Evolutionary conservation across 2,329 filamentous ascomycete species (phyloP).

Genomic region (Cladosporium colombiae): DNA sequence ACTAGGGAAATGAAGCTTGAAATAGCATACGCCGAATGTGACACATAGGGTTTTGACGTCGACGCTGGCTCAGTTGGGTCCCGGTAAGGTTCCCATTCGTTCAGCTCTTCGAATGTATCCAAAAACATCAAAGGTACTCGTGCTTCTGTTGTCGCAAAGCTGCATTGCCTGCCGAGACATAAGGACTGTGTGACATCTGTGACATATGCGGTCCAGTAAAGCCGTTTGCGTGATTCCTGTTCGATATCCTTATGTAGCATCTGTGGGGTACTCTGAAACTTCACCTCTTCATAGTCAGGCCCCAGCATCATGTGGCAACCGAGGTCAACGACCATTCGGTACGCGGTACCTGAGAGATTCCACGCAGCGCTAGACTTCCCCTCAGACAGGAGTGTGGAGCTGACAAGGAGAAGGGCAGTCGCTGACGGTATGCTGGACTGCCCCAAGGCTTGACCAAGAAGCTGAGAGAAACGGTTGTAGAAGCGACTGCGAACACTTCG

Average conservation of each 20-base stretch:
- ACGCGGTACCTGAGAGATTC: background rate
- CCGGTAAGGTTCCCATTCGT: background rate
- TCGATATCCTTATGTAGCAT: constrained; percentile 5
- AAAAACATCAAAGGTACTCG: background rate
- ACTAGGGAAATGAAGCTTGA: background rate
- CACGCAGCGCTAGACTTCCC: background rate
- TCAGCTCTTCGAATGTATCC: background rate
- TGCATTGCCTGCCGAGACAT: constrained; percentile 1
- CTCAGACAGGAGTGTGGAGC: background rate
- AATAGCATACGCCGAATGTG: background rate
- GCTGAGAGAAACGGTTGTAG: background rate
- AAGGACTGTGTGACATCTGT: constrained; percentile 1
- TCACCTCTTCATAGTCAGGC: background rate
- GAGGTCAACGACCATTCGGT: constrained; percentile 5
- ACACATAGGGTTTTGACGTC: background rate
- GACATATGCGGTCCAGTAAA: constrained; percentile 3
- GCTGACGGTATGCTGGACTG: constrained; percentile 2
- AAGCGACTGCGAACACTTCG: background rate
- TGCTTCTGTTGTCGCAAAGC: background rate
- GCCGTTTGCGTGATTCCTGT: background rate
- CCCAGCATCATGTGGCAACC: constrained; percentile 4
- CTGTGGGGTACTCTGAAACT: background rate
- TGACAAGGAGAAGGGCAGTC: background rate
- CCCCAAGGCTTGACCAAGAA: background rate
- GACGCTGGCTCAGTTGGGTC: background rate